Conservation (phyloP, 1,139 yeast genomes). For the Pichia sp. region DNA sequence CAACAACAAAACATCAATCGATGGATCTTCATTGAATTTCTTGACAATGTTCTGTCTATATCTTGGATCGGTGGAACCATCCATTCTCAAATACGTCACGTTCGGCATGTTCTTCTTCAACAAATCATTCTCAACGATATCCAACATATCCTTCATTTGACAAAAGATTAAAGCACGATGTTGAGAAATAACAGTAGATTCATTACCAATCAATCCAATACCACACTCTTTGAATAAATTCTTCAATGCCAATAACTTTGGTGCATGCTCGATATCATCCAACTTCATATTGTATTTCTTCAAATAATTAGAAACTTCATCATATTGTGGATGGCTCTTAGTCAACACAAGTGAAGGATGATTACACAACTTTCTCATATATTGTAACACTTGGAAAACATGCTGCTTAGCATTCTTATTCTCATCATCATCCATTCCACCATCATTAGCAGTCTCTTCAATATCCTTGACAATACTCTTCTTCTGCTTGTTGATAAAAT, state of each 20-base stretch:
- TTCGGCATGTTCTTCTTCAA: conserved; percentile 82
- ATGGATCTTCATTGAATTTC: conserved; percentile 93
- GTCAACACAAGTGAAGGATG: conserved; percentile 94
- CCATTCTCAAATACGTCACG: conserved; percentile 93
- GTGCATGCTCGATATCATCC: conserved; percentile 81
- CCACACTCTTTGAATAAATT: conserved; percentile 91
- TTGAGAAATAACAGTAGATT: conserved; percentile 81
- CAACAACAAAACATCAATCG: conserved; percentile 86
- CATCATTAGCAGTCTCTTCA: conserved; percentile 49
- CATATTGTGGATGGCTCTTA: conserved; percentile 80
- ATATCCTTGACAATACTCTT: conserved; percentile 56
- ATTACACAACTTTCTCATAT: conserved; percentile 95
- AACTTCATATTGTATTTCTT: conserved; percentile 57
- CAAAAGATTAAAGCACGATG: conserved; percentile 96
- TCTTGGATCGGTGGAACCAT: conserved; percentile 93
- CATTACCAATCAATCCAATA: conserved; percentile 54
- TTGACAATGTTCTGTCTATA: conserved; percentile 90
- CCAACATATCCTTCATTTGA: conserved; percentile 97
- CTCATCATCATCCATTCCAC: conserved; percentile 38
- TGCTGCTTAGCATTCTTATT: conserved; percentile 67
- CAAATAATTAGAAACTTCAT: conserved; percentile 60
- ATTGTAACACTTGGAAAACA: conserved; percentile 96
- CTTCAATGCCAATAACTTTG: conserved; percentile 81
- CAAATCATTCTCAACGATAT: conserved; percentile 90
- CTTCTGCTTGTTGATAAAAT: conserved; percentile 89